phyloP scores from a whole-genome alignment of 116 monocot species.

The Papilionanthe hybrid region DNA sequence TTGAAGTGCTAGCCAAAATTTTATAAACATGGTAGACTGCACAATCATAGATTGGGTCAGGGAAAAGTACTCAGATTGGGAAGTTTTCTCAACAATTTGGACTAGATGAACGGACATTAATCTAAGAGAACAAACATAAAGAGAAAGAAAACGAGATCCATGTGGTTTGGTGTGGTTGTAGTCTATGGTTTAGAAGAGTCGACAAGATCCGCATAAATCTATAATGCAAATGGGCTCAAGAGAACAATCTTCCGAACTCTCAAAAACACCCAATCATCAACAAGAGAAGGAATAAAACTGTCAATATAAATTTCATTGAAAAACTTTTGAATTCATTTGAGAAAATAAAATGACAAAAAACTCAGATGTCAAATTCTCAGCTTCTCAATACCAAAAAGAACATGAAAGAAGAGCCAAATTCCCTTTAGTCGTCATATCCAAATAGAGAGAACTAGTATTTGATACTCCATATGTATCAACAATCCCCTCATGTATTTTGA shows the following conservation, averaged over 20 bases:
- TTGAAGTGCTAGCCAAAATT: too few species aligned
- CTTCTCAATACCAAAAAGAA: background rate
- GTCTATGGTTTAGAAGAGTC: background rate
- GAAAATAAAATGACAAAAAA: constrained; percentile 1
- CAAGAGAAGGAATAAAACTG: background rate
- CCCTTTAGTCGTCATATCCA: background rate
- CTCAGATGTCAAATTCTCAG: background rate
- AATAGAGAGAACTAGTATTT: background rate
- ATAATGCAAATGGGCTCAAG: background rate
- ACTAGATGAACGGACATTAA: too few species aligned
- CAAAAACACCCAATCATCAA: background rate
- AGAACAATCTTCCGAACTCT: background rate
- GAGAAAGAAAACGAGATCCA: background rate
- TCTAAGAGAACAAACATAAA: too few species aligned
- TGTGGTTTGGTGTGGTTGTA: background rate
- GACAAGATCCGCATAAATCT: background rate
- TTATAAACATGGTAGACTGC: background rate
- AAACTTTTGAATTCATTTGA: background rate
- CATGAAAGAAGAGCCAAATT: background rate
- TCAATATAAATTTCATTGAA: background rate
- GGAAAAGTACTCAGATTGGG: too few species aligned
- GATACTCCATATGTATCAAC: background rate
- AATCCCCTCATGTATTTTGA: background rate
- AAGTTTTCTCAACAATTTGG: background rate
- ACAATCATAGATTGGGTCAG: too few species aligned